Percentiles rank a stretch among this genome's conserved stretches.
Evolutionary conservation across 768 basidiomycete genomes (phyloP).

Genomic region (Mycena crocata): DNA sequence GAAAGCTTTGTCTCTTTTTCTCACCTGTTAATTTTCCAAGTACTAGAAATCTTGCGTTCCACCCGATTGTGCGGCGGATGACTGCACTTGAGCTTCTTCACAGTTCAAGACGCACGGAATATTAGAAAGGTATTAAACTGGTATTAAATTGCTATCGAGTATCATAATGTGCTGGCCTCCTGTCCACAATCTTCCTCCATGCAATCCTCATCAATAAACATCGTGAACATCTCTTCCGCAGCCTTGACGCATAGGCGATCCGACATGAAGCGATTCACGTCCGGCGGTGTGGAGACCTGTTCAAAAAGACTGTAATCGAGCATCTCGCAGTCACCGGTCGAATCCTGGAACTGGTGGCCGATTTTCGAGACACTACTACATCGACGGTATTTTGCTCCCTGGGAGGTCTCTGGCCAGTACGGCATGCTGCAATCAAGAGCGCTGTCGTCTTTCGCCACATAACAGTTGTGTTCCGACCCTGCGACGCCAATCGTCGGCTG

Average conservation of each 20-base stretch:
- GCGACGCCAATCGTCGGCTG: neutral
- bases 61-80: no score
- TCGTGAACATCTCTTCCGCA: conserved; percentile 25
- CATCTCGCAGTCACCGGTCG: conserved; percentile 21
- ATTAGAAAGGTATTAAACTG: neutral
- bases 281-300: neutral
- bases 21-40: no score
- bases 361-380: neutral
- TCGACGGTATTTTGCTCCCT: neutral
- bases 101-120: no score
- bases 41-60: no score
- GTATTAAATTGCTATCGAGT: neutral
- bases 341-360: neutral
- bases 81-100: no score
- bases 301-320: neutral
- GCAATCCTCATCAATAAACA: conserved; percentile 28
- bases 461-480: neutral
- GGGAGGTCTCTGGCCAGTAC: neutral
- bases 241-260: conserved; percentile 10
- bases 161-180: neutral
- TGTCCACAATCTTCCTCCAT: conserved; percentile 22
- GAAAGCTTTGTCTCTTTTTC: no score
- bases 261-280: neutral
- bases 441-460: neutral
- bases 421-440: neutral